Evolutionary conservation across 306 rosid genomes (phyloP).

Genomic region (Lathyrus sativus): DNA sequence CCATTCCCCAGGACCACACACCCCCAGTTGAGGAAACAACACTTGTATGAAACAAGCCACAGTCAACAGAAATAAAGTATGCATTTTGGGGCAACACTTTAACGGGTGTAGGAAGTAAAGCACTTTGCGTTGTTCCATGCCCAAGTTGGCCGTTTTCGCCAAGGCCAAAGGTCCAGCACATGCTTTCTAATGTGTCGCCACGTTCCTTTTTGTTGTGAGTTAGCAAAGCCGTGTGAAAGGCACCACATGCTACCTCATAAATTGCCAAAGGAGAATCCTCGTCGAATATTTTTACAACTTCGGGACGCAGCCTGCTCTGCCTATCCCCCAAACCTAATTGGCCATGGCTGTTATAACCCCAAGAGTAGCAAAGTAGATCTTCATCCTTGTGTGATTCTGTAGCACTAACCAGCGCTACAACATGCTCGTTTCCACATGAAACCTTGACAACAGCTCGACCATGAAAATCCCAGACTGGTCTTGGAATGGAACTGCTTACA

Average conservation of each 20-base stretch:
- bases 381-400: slow-evolving; percentile 59
- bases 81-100: slow-evolving; percentile 60
- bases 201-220: slow-evolving; percentile 56
- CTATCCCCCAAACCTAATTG: slow-evolving; percentile 88
- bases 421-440: slow-evolving; percentile 91
- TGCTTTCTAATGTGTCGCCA: slow-evolving; percentile 51
- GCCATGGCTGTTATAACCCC: slow-evolving; percentile 82
- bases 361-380: slow-evolving; percentile 75
- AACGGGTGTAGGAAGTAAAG: slow-evolving; percentile 57
- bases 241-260: slow-evolving; percentile 84
- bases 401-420: slow-evolving; percentile 62
- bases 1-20: slow-evolving; percentile 99
- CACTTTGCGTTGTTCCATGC: slow-evolving; percentile 70
- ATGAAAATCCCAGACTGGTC: slow-evolving; percentile 71
- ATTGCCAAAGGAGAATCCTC: slow-evolving; percentile 56
- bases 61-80: slow-evolving; percentile 58
- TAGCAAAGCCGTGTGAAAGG: slow-evolving; percentile 91
- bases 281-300: slow-evolving; percentile 53
- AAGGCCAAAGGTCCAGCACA: slow-evolving; percentile 85
- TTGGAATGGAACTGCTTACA: slow-evolving; percentile 62
- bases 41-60: slow-evolving; percentile 90
- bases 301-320: slow-evolving; percentile 63
- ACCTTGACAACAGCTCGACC: slow-evolving; percentile 80
- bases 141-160: slow-evolving; percentile 98
- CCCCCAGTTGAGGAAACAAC: slow-evolving; percentile 80